Evolutionary conservation across 2,329 filamentous ascomycete species (phyloP).

Genomic region (Colletotrichum falcatum): DNA sequence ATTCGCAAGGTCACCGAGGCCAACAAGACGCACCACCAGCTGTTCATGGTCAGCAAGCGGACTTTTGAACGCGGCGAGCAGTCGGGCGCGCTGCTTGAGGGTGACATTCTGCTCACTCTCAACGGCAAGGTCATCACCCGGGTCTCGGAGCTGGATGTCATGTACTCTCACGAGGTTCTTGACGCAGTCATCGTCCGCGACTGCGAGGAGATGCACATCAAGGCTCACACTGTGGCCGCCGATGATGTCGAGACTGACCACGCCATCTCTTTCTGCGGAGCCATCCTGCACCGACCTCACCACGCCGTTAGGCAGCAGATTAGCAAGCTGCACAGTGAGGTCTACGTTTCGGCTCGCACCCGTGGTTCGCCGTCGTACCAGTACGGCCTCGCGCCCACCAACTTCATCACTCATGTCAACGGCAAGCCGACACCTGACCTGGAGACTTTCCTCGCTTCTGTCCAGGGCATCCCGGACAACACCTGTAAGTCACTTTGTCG

Average conservation of each 20-base stretch:
- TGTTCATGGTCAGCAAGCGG: constrained; percentile 98
- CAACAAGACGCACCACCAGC: constrained; percentile 92
- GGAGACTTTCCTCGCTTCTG: constrained; percentile 81
- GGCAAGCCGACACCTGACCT: constrained; percentile 86
- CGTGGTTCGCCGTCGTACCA: constrained; percentile 87
- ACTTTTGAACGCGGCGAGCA: constrained; percentile 69
- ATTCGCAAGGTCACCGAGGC: constrained; percentile 89
- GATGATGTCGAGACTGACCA: constrained; percentile 93
- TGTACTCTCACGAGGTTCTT: constrained; percentile 89
- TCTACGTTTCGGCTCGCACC: constrained; percentile 91
- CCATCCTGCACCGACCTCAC: constrained; percentile 91
- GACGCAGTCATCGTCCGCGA: constrained; percentile 90
- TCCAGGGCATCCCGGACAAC: constrained; percentile 92
- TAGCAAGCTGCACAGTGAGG: constrained; percentile 93
- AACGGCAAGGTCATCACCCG: constrained; percentile 94
- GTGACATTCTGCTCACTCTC: constrained; percentile 90
- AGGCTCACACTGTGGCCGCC: constrained; percentile 86
- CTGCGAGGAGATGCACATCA: constrained; percentile 80
- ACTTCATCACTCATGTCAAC: constrained; percentile 98
- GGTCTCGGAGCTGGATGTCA: constrained; percentile 92
- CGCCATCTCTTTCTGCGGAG: constrained; percentile 94
- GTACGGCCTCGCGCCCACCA: constrained; percentile 93
- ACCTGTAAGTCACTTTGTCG: constrained; percentile 71
- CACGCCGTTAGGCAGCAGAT: constrained; percentile 98
- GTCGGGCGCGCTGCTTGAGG: constrained; percentile 78